Evolutionary conservation across 495 filamentous ascomycete genomes (phyloP).

Genomic region (Physcia stellaris): DNA sequence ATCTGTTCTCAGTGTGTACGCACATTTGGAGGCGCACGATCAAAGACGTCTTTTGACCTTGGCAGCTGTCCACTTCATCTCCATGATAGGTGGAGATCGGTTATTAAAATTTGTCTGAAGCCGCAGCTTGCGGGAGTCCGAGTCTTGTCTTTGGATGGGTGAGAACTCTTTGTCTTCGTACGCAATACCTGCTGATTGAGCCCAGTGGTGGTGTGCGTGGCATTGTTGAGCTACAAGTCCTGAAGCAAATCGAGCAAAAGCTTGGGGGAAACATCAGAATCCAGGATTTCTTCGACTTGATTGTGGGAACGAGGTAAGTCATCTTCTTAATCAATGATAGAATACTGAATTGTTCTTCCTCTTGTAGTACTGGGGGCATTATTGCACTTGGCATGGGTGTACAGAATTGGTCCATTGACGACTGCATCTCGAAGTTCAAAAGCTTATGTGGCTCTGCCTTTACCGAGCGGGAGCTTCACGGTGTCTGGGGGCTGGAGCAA

Average conservation of each 20-base stretch:
- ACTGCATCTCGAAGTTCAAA: slow-evolving; percentile 29
- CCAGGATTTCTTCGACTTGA: slow-evolving; percentile 35
- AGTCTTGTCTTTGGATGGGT: slow-evolving; percentile 29
- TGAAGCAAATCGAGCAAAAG: slow-evolving; percentile 18
- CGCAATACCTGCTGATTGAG: slow-evolving; percentile 2
- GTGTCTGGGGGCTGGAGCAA: slow-evolving; percentile 14
- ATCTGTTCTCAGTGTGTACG: slow-evolving; percentile 34
- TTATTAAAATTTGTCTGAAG: slow-evolving; percentile 14
- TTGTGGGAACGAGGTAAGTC: slow-evolving; percentile 35
- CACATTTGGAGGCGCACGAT: slow-evolving; percentile 13
- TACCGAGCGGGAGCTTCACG: slow-evolving; percentile 21
- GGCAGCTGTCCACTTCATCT: slow-evolving; percentile 2
- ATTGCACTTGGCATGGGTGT: slow-evolving; percentile 39
- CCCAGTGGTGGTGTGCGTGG: slow-evolving; percentile 27
- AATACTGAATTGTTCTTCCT: slow-evolving; percentile 1
- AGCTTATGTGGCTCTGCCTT: slow-evolving; percentile 28
- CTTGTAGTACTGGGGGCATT: slow-evolving; percentile 38
- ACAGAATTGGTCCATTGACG: slow-evolving; percentile 28
- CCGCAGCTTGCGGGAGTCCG: slow-evolving; percentile 22
- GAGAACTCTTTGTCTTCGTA: slow-evolving; percentile 3
- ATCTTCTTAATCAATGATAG: not conserved
- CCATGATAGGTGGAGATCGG: not conserved
- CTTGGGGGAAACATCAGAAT: slow-evolving; percentile 21
- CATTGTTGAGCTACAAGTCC: slow-evolving; percentile 27
- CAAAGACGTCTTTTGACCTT: not conserved